Evolutionary conservation across 2,329 filamentous ascomycete genomes (phyloP), one percentile per base, ranked within the genome.

Genomic region (Cercospora nicotianae): DNA sequence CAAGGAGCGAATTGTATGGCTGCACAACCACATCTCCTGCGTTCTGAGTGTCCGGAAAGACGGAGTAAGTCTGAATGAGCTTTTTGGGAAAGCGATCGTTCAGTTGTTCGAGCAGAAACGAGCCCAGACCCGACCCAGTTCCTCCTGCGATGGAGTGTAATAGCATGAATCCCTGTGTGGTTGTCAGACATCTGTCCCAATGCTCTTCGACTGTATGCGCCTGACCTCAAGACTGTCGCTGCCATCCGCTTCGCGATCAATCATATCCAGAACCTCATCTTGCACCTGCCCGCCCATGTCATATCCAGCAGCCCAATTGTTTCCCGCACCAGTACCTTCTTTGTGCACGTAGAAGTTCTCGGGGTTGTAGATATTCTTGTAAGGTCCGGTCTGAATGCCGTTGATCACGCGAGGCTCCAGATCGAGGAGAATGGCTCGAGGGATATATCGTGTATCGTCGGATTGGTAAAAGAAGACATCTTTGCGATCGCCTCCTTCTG

Each of bases 381-480:
- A 99, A 0, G 94, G 90, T 1, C 95, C 93, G 9, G 90, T 91
- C 82, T 98, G 94, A 74, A 99, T 99, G 69, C 89, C 85, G 78
- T 98, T 91, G 77, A 99, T 91, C 71, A 98, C 94, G 72, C 95
- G 87, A 26, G 95, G 95, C 81, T 99, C 95, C 45, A 99, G 85
- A 79, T 99, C 95, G 71, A 99, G 91, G 62, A 99, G 84, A 75
- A 99, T 98, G 59, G 95, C 94, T 78, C 95, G 89, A 10, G 95
- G 95, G 73, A 99, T 98, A 81, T 99, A 99, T 83, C 95, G 88
- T 67, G 95, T 99, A 79, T 99, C 95, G 84, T 99, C 95, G 78
- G 94, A 98, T 79, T 90, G 94, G 83, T 98, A 99, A 87, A 97
- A 98, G 83, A 98, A 98, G 69, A 99, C 95, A 81, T 99, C 95